Base-by-base conservation (phyloP, 78 protist species). In the Dictyostelium intermedium region DNA sequence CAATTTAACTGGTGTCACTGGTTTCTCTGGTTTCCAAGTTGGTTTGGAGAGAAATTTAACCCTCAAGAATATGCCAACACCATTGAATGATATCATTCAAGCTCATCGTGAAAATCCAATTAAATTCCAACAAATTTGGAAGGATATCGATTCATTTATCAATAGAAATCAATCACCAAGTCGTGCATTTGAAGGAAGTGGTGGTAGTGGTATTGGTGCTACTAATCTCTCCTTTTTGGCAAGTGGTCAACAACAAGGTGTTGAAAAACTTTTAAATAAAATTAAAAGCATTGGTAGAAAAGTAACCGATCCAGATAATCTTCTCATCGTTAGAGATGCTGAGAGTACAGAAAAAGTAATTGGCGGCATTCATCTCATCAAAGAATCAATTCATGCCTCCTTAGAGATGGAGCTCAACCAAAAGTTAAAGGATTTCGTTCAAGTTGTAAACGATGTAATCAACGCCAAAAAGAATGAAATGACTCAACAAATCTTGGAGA, bases 1-100 rank as follows among this genome's bases (percentile, higher is more conserved):
- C 1, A 95, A 95, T 73, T 70, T 35, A n/a, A 84, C 84, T 8
- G 80, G 77, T 73, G 69, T 70, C 7, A 50, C 61, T 8, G 97
- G 97, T 45, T 95, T 86, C 50, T n/a, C 80, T 16, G 92, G 91
- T 73, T 69, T 95, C 20, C 37, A 45, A 30, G 50, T 95, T 11
- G 97, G 97, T 80, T 50, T 95, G 13, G 89, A 84, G 56, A 32
- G 97, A 23, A 95, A 95, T 35, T 81, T 69, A 43, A 84, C 93
- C 4, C 61, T 95, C 18, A 95, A 95, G 39, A 81, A 83, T 53
- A 89, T 89, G 95, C 83, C 70, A 25, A 74, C 87, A 23, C 97
- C 97, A 18, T 47, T 95, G 53, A 34, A n/a, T 39, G 97, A 95
- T 82, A 95, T 95, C n/a, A 70, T 69, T 32, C 23, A 16, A 14